Percentiles rank a stretch among this genome's conserved stretches.
Evolutionary conservation across 2,329 filamentous ascomycete species (phyloP).

Genomic region (Aspergillus felis): DNA sequence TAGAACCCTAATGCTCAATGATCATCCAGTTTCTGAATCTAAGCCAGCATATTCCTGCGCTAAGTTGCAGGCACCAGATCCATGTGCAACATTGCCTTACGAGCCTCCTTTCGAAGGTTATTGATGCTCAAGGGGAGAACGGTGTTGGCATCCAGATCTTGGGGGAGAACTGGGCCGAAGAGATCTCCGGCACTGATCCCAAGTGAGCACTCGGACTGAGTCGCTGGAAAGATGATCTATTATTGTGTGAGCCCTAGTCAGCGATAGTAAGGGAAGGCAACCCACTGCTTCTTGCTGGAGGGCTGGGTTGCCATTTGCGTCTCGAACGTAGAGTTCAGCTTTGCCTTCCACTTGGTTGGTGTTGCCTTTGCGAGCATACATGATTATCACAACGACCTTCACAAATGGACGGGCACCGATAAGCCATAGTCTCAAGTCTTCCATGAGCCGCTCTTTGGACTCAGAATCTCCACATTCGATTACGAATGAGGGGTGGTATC

Average conservation of each 20-base stretch:
- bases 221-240: neutral
- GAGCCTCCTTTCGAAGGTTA: neutral
- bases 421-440: neutral
- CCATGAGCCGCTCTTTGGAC: neutral
- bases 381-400: neutral
- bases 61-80: neutral
- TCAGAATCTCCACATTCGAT: neutral
- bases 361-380: neutral
- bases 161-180: neutral
- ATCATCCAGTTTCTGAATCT: neutral
- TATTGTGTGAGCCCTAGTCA: neutral
- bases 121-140: neutral
- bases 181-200: neutral
- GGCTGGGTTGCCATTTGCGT: neutral
- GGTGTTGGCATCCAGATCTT: neutral
- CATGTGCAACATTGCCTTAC: neutral
- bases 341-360: neutral
- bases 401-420: neutral
- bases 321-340: neutral
- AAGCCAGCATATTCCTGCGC: neutral
- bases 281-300: neutral
- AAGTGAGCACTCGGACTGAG: neutral
- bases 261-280: neutral
- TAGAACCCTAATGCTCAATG: no score
- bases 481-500: neutral